Conservation (phyloP, 768 basidiomycete genomes). For the Boletales sp. region DNA sequence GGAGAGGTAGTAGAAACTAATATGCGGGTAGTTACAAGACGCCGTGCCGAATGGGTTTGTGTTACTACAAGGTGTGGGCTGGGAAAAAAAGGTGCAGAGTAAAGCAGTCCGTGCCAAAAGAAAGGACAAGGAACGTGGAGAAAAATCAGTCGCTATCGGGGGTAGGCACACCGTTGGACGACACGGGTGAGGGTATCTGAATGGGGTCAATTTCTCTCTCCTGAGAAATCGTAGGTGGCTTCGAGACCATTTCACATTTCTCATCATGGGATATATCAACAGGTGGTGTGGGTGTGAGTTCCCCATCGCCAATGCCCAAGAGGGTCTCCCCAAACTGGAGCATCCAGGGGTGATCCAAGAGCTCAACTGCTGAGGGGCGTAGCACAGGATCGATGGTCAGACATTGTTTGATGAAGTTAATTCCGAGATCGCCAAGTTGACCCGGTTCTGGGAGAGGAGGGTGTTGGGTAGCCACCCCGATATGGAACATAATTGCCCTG, state of each 20-base stretch:
- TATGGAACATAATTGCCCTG: constrained; percentile 99
- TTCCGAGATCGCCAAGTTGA: constrained; percentile 84
- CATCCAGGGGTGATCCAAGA: constrained; percentile 91
- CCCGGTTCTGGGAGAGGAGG: constrained; percentile 91
- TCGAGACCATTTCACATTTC: constrained; percentile 46
- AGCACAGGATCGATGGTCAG: constrained; percentile 80
- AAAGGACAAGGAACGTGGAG: neutral
- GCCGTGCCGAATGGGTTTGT: neutral
- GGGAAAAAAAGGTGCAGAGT: neutral
- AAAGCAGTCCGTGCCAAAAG: neutral
- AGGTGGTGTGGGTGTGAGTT: constrained; percentile 49
- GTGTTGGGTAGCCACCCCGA: constrained; percentile 94
- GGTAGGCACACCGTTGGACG: constrained; percentile 36
- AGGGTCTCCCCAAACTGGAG: constrained; percentile 73
- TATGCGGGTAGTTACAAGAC: constrained; percentile 8
- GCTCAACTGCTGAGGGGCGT: constrained; percentile 80
- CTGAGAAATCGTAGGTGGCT: constrained; percentile 52
- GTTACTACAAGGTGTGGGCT: constrained; percentile 14
- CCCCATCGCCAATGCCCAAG: constrained; percentile 61
- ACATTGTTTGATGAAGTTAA: constrained; percentile 92
- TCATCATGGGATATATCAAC: constrained; percentile 44
- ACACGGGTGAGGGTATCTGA: constrained; percentile 46
- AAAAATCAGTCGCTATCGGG: constrained; percentile 24
- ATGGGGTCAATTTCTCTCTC: constrained; percentile 61
- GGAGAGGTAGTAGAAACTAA: neutral